phyloP scores from a whole-genome alignment of 1,284 basidiomycete genomes.

The Boletellus dicymbophilus region DNA sequence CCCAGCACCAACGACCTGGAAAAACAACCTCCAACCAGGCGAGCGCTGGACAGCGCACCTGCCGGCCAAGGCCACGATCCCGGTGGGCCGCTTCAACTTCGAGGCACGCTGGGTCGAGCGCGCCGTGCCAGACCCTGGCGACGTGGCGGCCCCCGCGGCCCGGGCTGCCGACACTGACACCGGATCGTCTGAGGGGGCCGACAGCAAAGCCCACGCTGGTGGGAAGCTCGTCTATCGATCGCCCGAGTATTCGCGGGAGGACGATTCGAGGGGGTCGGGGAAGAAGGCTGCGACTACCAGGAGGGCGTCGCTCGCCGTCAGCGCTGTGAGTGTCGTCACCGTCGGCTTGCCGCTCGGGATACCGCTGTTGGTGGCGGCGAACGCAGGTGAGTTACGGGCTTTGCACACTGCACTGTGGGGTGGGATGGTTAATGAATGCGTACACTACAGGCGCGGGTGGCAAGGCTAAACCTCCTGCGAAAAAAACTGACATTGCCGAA shows the following conservation, averaged over 20 bases:
- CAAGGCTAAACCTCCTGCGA: too few species aligned
- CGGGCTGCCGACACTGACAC: too few species aligned
- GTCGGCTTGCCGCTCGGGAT: background rate
- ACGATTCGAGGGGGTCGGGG: slow-evolving; percentile 21
- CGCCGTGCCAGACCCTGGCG: slow-evolving; percentile 4
- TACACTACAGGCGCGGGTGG: too few species aligned
- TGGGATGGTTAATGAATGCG: too few species aligned
- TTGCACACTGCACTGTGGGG: too few species aligned
- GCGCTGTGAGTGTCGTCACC: background rate
- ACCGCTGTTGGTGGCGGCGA: slow-evolving; percentile 16
- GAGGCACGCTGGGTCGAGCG: slow-evolving; percentile 21
- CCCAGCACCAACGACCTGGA: slow-evolving; percentile 17
- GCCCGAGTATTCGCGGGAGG: slow-evolving; percentile 9
- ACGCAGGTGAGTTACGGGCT: slow-evolving; percentile 19
- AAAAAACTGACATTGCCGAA: too few species aligned
- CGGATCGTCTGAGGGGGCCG: too few species aligned
- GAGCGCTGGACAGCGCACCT: slow-evolving; percentile 21
- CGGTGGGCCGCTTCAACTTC: slow-evolving; percentile 23
- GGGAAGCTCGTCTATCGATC: too few species aligned
- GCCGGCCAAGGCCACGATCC: slow-evolving; percentile 21
- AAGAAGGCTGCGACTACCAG: slow-evolving; percentile 16
- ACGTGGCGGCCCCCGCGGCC: too few species aligned
- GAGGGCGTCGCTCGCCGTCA: slow-evolving; percentile 18
- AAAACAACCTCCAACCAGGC: slow-evolving; percentile 20
- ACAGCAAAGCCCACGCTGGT: too few species aligned